A percentile compares a stretch with the other conserved stretches of the same genome.
phyloP scores from a whole-genome alignment of 2,329 filamentous ascomycete species.

The Myriosclerotinia scirpicola region DNA sequence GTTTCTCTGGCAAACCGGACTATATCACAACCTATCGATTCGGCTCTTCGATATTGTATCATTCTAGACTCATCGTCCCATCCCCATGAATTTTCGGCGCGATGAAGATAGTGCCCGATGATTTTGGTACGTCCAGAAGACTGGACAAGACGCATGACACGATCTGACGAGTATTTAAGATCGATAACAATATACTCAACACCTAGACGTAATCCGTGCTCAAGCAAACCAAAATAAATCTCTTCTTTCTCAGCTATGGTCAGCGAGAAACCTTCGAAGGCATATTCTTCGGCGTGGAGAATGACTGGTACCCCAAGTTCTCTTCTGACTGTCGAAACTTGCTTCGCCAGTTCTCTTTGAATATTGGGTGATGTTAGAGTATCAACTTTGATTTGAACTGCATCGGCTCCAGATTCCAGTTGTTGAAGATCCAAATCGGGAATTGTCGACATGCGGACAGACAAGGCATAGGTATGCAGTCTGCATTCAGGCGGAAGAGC shows the following conservation, averaged over 20 bases:
- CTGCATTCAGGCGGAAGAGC: conserved; percentile 59
- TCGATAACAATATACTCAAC: conserved; percentile 67
- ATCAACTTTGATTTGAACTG: conserved; percentile 60
- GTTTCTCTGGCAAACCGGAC: conserved; percentile 56
- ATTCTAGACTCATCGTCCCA: conserved; percentile 54
- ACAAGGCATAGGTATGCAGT: conserved; percentile 66
- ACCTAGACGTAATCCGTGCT: conserved; percentile 63
- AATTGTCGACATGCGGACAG: conserved; percentile 59
- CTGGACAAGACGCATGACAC: conserved; percentile 48
- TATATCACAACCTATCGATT: conserved; percentile 53
- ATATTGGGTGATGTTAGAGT: conserved; percentile 51
- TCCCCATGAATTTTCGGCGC: conserved; percentile 38
- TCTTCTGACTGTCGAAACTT: conserved; percentile 58
- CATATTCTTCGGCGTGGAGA: conserved; percentile 55
- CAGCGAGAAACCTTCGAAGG: conserved; percentile 33
- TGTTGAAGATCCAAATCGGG: conserved; percentile 52
- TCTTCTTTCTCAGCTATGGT: conserved; percentile 35
- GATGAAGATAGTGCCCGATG: conserved; percentile 51
- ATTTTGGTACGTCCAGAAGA: conserved; percentile 53
- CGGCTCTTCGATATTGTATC: conserved; percentile 51
- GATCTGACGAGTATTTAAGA: conserved; percentile 51
- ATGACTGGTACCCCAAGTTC: conserved; percentile 57
- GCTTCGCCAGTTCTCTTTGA: conserved; percentile 51
- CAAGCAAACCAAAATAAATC: conserved; percentile 57
- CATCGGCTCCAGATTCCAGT: conserved; percentile 59